Percentiles rank a stretch among this genome's conserved stretches.
Evolutionary conservation across 192 early-diverging fungal species (phyloP).

Genomic region (Coemansia sp.): DNA sequence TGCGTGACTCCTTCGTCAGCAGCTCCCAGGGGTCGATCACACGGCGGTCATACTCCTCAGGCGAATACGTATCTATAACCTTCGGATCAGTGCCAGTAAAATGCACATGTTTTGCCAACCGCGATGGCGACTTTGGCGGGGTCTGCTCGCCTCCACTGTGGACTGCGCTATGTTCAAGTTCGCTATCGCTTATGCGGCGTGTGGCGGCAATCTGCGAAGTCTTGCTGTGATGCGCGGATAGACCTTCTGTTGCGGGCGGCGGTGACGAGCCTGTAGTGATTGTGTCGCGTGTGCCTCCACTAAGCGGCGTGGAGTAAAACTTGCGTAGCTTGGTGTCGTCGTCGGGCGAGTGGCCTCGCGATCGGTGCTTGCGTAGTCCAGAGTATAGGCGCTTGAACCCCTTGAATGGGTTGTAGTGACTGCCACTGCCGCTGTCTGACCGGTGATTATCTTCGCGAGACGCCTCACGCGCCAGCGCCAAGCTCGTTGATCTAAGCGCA

Average conservation of each 20-base stretch:
- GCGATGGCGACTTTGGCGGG: slow-evolving; percentile 28
- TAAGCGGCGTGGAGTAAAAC: slow-evolving; percentile 47
- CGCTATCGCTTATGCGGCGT: slow-evolving; percentile 32
- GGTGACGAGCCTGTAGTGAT: not conserved
- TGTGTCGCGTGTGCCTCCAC: slow-evolving; percentile 6
- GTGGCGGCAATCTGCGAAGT: slow-evolving; percentile 12
- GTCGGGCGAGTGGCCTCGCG: slow-evolving; percentile 14
- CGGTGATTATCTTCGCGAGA: slow-evolving; percentile 33
- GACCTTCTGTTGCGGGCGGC: not conserved
- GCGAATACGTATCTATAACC: slow-evolving; percentile 44
- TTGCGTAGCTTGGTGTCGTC: slow-evolving; percentile 40
- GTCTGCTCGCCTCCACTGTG: slow-evolving; percentile 1
- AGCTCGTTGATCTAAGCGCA: slow-evolving; percentile 41
- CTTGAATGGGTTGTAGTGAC: slow-evolving; percentile 47
- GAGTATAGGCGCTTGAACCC: slow-evolving; percentile 53
- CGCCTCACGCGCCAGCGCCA: slow-evolving; percentile 50
- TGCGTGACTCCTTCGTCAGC: slow-evolving; percentile 40
- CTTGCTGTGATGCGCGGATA: slow-evolving; percentile 17
- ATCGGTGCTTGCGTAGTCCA: slow-evolving; percentile 40
- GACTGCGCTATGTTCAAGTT: slow-evolving; percentile 1
- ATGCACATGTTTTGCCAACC: slow-evolving; percentile 36
- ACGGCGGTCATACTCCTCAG: slow-evolving; percentile 55
- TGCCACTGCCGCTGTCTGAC: slow-evolving; percentile 17
- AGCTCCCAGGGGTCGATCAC: slow-evolving; percentile 54
- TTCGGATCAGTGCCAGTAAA: slow-evolving; percentile 37